Base-by-base conservation (phyloP, 2,329 filamentous ascomycete genomes). In the Apiospora malaysiana region DNA sequence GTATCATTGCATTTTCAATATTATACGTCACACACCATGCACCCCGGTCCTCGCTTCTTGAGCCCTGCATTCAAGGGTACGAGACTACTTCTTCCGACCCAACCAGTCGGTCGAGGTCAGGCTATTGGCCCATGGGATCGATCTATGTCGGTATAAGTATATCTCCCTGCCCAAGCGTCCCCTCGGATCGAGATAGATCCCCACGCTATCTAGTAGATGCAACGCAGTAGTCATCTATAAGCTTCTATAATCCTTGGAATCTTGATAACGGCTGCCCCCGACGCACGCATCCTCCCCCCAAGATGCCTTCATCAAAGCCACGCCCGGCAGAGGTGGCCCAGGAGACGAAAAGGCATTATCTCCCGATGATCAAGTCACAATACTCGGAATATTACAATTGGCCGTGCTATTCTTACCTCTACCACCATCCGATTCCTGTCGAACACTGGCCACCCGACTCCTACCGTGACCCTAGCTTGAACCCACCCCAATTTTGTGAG, bases 321-420 rank as follows among this genome's bases (percentile, higher is more conserved):
- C 91, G 90, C 80, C 88, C 90, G 16, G 89, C 91, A 51, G 91
- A 94, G 74, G 89, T 94, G 69, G 92, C 92, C 70, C 88, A 89
- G 37, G 91, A 93, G 78, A 92, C 91, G n/a, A 93, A 93, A 81
- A 87, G 86, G 75, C 86, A 87, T 71, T 92, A 91, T 78, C 91
- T 93, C 74, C 91, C 92, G 21, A 83, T 87, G 73, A 89, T 93
- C 75, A 87, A 85, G 76, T 83, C 85, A 46, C 84, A 88, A 77
- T 90, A 87, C 81, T 84, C 56, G 18, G 56, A 63, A 37, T 43
- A 82, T 71, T 82, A 84, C 70, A 80, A 81, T 76, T 92, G 83
- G 85, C 85, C 85, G 21, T 85, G 86, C 5, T 86, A 84, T 74
- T 93, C 91, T 3, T 87, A 88, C 75, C 84, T 92, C 56, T 88